phyloP scores from a whole-genome alignment of 2,329 filamentous ascomycete genomes.

The Trichoderma atrobrunneum region DNA sequence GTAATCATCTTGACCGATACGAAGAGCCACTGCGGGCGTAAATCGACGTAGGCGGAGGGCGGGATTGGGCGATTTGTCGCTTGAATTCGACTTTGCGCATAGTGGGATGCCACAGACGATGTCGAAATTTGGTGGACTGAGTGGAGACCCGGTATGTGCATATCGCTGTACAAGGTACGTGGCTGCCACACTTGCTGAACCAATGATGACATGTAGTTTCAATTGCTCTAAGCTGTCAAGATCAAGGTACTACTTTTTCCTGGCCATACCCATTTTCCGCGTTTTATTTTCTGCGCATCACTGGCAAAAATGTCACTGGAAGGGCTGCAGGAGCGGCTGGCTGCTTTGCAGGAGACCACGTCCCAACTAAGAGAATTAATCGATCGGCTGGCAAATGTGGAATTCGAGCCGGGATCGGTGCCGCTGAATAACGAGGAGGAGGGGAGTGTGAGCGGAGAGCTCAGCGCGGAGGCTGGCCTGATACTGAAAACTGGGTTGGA shows the following conservation, averaged over 20 bases:
- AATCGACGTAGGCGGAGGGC: not conserved
- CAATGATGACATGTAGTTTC: conserved; percentile 13
- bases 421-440: conserved; percentile 50
- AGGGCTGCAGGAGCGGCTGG: conserved; percentile 59
- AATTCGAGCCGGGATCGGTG: conserved; percentile 57
- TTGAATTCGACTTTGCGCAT: not conserved
- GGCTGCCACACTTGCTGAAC: not conserved
- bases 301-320: conserved; percentile 53
- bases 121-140: conserved; percentile 17
- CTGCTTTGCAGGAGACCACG: conserved; percentile 59
- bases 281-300: not conserved
- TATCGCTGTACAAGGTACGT: conserved; percentile 19
- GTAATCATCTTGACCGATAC: conserved; percentile 65
- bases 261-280: not conserved
- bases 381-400: conserved; percentile 54
- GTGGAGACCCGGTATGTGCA: conserved; percentile 16
- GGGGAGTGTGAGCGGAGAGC: conserved; percentile 62
- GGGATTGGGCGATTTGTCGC: not conserved
- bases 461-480: conserved; percentile 77
- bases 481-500: conserved; percentile 75
- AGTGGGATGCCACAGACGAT: not conserved
- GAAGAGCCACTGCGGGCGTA: not conserved
- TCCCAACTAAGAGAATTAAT: conserved; percentile 58
- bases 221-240: not conserved
- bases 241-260: not conserved